Base-by-base conservation (phyloP, 345 rosid species). In the Trapa incisa region DNA sequence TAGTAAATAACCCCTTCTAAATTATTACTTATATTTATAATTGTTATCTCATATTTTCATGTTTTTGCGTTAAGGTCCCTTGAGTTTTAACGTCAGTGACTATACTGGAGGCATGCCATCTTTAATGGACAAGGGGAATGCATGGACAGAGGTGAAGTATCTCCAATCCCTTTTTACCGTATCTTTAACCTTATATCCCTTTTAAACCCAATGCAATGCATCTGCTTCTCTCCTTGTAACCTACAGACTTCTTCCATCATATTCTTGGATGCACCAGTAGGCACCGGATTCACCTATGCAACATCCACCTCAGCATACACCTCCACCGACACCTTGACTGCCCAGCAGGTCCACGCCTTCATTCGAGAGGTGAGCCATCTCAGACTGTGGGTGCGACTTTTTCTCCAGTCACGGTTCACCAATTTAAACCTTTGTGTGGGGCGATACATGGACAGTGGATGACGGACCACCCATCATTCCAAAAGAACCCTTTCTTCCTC, bases 241-340 rank as follows among this genome's bases (percentile, higher is more conserved):
- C n/a, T 33, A 5, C 33, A 70, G 74, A 67, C 67, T 2, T 64
- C 71, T 2, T 73, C 43, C 68, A 65, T 74, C 41, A 33, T 77
- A 42, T 77, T 74, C 57, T 29, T 74, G 32, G 80, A 74, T 41
- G 70, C 75, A 16, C 80, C 80, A 12, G 80, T 77, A 33, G 80
- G 80, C 3, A 65, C 76, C 29, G 78, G 81, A 0, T 78, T 78
- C 47, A 72, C 76, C 16, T 78, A 75, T 54, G 67, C 81, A 50
- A 72, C 70, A 42, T 67, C 70, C 1, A 11, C 65, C 7, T 72
- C 43, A 6, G 76, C 68, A 37, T 79, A 70, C 67, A 45, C 66
- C 32, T 61, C 75, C 33, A 71, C 80, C 0, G 83, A 79, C 65
- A 61, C 74, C 29, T 38, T 41, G 64, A 12, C 78, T 13, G 79